A percentile compares a stretch with the other conserved stretches of the same genome.
phyloP scores from a whole-genome alignment of 352 stramenopile species.

The Globisporangium orthogonon region DNA sequence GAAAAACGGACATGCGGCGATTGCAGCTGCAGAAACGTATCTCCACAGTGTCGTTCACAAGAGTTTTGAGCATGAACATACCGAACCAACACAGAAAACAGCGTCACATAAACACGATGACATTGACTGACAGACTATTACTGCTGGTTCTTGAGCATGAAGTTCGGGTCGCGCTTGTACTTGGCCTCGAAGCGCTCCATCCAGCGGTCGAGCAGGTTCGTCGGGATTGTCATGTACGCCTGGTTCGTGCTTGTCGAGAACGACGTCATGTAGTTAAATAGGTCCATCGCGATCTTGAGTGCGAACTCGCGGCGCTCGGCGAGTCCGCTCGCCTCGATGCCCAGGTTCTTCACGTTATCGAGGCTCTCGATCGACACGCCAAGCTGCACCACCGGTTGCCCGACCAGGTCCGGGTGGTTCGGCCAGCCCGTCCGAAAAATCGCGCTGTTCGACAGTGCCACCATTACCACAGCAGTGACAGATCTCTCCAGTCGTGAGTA shows the following conservation, averaged over 20 bases:
- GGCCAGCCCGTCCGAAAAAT: conserved; percentile 64
- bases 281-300: conserved; percentile 89
- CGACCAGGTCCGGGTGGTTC: conserved; percentile 51
- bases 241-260: conserved; percentile 75
- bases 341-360: conserved; percentile 71
- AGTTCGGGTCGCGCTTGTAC: conserved; percentile 86
- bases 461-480: background rate
- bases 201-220: conserved; percentile 90
- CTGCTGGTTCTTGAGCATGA: conserved; percentile 81
- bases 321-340: conserved; percentile 55
- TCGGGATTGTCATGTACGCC: conserved; percentile 85
- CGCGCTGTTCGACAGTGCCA: conserved; percentile 18
- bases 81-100: no score
- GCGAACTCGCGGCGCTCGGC: conserved; percentile 77
- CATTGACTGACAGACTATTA: background rate
- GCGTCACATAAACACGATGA: no score
- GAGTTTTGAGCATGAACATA: background rate
- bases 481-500: background rate
- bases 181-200: conserved; percentile 89
- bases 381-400: conserved; percentile 52
- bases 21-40: background rate
- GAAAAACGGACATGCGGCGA: background rate
- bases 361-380: conserved; percentile 67
- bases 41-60: background rate
- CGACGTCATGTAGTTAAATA: conserved; percentile 91